These are phyloP conservation scores for Mucor plumbeus DNA, from an alignment of 371 early-diverging fungal genomes.

Conservation along the genomic window DNA sequence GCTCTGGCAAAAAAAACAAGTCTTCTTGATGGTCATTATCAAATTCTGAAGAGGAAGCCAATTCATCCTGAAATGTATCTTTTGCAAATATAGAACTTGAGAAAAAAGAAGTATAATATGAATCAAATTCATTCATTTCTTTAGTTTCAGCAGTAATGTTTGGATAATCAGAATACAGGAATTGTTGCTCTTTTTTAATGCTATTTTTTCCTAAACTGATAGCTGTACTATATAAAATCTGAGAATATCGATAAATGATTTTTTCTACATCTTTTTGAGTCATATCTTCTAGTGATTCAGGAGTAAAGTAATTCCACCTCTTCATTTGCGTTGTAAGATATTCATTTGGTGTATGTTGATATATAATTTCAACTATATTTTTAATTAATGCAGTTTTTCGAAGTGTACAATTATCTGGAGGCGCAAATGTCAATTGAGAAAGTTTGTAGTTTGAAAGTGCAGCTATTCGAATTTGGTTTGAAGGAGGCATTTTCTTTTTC, in stretches of 20 bases:
- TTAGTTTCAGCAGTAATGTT: not conserved
- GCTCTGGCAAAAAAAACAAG: too few species aligned
- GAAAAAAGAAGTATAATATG: not conserved
- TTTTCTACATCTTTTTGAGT: not conserved
- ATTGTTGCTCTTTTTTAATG: not conserved
- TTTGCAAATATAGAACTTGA: not conserved
- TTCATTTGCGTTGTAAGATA: slow-evolving; percentile 56
- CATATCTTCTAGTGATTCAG: slow-evolving; percentile 35
- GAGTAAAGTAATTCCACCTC: slow-evolving; percentile 56
- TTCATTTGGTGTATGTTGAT: slow-evolving; percentile 47
- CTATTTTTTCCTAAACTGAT: not conserved
- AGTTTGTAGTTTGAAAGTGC: slow-evolving; percentile 59
- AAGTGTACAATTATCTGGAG: slow-evolving; percentile 52
- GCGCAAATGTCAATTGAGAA: slow-evolving; percentile 57
- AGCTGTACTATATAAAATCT: not conserved
- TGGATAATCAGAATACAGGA: not conserved
- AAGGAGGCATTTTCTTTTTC: not conserved
- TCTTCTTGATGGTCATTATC: not conserved
- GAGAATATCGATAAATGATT: not conserved
- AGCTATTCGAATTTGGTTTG: slow-evolving; percentile 54
- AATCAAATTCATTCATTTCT: not conserved
- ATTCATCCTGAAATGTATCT: not conserved
- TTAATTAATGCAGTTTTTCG: slow-evolving; percentile 55
- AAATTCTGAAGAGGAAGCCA: not conserved
- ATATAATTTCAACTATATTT: slow-evolving; percentile 49